Percentiles rank a stretch among this genome's conserved stretches.
phyloP scores from a whole-genome alignment of 768 basidiomycete genomes.

The Russula dissimulans region DNA sequence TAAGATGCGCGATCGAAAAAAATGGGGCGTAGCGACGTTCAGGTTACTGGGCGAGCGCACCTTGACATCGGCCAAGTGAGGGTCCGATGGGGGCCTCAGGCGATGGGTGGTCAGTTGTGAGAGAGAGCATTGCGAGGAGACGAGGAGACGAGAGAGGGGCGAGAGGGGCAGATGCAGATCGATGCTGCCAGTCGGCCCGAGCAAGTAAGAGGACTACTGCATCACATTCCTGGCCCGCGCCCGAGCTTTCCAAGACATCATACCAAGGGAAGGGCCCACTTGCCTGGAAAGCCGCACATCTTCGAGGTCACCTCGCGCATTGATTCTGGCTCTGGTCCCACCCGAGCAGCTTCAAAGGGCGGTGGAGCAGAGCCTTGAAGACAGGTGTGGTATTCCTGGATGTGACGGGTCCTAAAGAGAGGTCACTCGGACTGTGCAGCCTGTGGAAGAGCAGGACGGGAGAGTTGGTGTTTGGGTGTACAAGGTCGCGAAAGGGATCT shows the following conservation, averaged over 20 bases:
- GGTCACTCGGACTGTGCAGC: slow-evolving; percentile 50
- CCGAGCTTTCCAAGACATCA: slow-evolving; percentile 78
- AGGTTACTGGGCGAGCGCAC: no score
- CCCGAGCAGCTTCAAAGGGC: slow-evolving; percentile 55
- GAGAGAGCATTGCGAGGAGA: no score
- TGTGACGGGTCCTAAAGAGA: slow-evolving; percentile 67
- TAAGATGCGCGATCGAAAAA: no score
- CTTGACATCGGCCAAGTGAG: no score
- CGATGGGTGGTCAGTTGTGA: no score
- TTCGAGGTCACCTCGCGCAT: slow-evolving; percentile 73
- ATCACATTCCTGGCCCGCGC: slow-evolving; percentile 85
- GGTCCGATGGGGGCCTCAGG: no score
- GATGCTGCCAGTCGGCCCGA: no score
- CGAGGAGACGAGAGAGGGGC: no score
- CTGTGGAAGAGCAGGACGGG: slow-evolving; percentile 61
- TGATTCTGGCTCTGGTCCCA: slow-evolving; percentile 20
- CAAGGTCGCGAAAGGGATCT: slow-evolving; percentile 84
- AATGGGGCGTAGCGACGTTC: no score
- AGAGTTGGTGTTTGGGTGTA: slow-evolving; percentile 82
- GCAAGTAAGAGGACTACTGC: slow-evolving; percentile 60
- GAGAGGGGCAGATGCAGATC: no score
- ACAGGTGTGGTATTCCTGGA: slow-evolving; percentile 61
- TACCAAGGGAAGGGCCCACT: slow-evolving; percentile 97
- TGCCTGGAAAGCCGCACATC: slow-evolving; percentile 84
- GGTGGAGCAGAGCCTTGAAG: slow-evolving; percentile 53